phyloP scores from a whole-genome alignment of 768 basidiomycete genomes.

The Chiua virens region DNA sequence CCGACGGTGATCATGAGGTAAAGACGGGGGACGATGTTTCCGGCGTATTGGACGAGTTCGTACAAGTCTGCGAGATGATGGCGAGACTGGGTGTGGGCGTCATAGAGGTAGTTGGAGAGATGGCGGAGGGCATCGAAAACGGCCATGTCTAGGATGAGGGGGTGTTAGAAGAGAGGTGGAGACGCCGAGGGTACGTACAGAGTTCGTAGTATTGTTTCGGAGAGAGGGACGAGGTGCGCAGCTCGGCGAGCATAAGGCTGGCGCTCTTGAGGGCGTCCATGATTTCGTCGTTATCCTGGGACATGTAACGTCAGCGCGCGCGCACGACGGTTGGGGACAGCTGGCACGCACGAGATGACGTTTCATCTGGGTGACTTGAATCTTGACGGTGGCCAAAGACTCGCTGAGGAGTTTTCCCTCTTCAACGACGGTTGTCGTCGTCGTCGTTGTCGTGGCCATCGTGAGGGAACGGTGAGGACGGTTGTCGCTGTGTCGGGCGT shows the following conservation, averaged over 20 bases:
- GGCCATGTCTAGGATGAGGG: slow-evolving; percentile 77
- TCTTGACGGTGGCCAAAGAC: slow-evolving; percentile 82
- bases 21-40: slow-evolving; percentile 90
- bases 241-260: slow-evolving; percentile 94
- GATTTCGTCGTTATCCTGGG: slow-evolving; percentile 88
- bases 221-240: slow-evolving; percentile 88
- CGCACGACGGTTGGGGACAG: background rate
- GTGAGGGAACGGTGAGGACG: slow-evolving; percentile 10
- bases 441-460: slow-evolving; percentile 23
- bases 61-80: slow-evolving; percentile 99
- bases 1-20: slow-evolving; percentile 99
- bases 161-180: background rate
- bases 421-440: slow-evolving; percentile 49
- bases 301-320: background rate
- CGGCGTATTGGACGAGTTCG: slow-evolving; percentile 99
- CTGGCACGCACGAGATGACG: slow-evolving; percentile 73
- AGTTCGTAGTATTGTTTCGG: slow-evolving; percentile 99
- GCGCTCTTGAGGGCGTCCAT: slow-evolving; percentile 99
- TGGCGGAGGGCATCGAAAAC: slow-evolving; percentile 96
- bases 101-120: slow-evolving; percentile 94
- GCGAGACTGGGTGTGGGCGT: slow-evolving; percentile 86
- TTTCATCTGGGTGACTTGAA: slow-evolving; percentile 94
- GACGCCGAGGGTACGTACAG: slow-evolving; percentile 49
- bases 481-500: background rate
- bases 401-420: slow-evolving; percentile 86